Percentiles rank a stretch among this genome's conserved stretches.
These are phyloP conservation scores for Phlebopus sp. DNA, from an alignment of 1,284 basidiomycete species.

Conservation along the genomic window DNA sequence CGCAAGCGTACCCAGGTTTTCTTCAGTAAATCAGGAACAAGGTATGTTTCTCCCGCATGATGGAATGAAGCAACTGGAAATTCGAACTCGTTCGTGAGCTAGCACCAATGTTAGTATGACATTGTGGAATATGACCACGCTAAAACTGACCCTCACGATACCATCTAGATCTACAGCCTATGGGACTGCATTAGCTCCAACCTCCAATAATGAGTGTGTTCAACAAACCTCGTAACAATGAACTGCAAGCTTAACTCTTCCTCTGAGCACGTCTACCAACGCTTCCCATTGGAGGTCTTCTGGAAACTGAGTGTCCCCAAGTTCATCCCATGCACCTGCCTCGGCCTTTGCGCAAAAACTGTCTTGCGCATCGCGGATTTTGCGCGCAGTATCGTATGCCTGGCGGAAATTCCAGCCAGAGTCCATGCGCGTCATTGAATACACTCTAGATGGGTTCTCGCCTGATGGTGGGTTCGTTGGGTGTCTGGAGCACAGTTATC, in stretches of 20 bases:
- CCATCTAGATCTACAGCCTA: conserved; percentile 53
- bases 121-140: conserved; percentile 1
- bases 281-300: conserved; percentile 62
- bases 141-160: conserved; percentile 41
- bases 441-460: conserved; percentile 26
- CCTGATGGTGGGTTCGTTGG: conserved; percentile 14
- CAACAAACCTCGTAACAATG: conserved; percentile 49
- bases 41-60: conserved; percentile 74
- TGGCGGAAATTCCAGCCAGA: conserved; percentile 58
- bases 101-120: conserved; percentile 17
- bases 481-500: neutral
- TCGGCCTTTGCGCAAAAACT: conserved; percentile 44
- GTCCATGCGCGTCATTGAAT: conserved; percentile 55
- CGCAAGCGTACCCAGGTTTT: conserved; percentile 44
- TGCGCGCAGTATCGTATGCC: conserved; percentile 65
- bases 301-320: conserved; percentile 47
- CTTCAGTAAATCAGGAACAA: conserved; percentile 71
- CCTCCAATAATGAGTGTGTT: no score
- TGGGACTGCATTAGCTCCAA: neutral
- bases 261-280: conserved; percentile 64
- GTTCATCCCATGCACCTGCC: conserved; percentile 44
- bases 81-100: conserved; percentile 76
- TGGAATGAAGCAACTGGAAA: conserved; percentile 71
- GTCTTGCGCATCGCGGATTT: conserved; percentile 72
- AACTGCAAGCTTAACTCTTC: conserved; percentile 49